Base-by-base conservation (phyloP, 306 rosid species). In the Alnus rubra region DNA sequence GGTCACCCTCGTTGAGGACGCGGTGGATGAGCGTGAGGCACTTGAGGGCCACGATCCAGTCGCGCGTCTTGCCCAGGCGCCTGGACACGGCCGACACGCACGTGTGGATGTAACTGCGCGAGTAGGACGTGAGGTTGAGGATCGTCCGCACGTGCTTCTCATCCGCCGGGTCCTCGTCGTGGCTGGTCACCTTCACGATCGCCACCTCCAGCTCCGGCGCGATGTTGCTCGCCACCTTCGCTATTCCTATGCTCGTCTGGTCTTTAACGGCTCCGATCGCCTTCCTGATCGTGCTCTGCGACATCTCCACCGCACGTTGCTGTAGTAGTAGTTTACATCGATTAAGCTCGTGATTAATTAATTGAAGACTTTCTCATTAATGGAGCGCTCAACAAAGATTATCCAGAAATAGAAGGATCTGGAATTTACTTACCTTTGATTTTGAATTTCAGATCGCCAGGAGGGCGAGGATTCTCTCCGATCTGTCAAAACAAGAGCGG, bases 181-280 rank as follows among this genome's bases (percentile, higher is more conserved):
- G 99, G 76, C 96, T 85, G 19, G 99, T 95, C 3, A 98, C 98
- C 75, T 95, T 95, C 31, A 95, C 99, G 3, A 95, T 86, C 71
- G 99, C 98, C 4, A 95, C 99, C 91, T 95, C 99, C 7, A 95
- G 81, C 31, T 93, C 98, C 88, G 99, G 99, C 13, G 99, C 99
- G 91, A 89, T 77, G 82, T 93, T 95, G 79, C 99, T 87, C 2
- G 97, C 91, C 14, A 95, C 99, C 82, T 91, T 95, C 18, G 99
- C 99, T 9, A 95, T 84, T n/a, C 98, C 98, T 42, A 95, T 92
- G 75, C 98, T 95, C 31, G 98, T 95, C 89, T 95, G 98, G 78
- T 95, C 99, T 96, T 95, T 95, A 74, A 95, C 91, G 64, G 92
- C 98, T 18, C 99, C 99, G 56, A 95, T 93, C 86, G 99, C 99